A percentile compares a stretch with the other conserved stretches of the same genome.
These are phyloP conservation scores for Lomentospora prolificans DNA, from an alignment of 2,329 filamentous ascomycete genomes.

Conservation along the genomic window DNA sequence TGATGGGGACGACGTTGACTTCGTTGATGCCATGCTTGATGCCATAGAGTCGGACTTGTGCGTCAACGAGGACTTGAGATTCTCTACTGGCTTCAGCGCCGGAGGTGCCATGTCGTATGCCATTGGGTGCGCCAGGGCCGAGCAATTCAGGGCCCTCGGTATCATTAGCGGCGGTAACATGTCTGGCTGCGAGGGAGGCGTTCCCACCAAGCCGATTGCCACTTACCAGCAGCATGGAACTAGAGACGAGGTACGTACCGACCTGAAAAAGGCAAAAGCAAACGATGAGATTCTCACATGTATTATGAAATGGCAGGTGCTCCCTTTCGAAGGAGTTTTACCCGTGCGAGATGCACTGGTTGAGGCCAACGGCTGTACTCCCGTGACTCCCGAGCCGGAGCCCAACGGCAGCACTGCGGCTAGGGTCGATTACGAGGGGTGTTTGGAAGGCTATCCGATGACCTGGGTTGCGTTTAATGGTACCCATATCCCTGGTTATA, in stretches of 20 bases:
- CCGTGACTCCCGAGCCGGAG: slow-evolving; percentile 16
- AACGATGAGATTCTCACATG: not conserved
- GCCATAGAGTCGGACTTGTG: slow-evolving; percentile 29
- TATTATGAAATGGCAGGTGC: slow-evolving; percentile 10
- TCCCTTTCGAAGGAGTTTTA: slow-evolving; percentile 21
- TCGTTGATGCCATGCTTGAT: slow-evolving; percentile 28
- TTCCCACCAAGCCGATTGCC: slow-evolving; percentile 21
- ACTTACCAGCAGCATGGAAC: slow-evolving; percentile 28
- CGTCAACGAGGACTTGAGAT: slow-evolving; percentile 29
- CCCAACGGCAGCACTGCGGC: slow-evolving; percentile 12
- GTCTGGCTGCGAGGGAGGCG: slow-evolving; percentile 21
- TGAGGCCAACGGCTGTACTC: slow-evolving; percentile 22
- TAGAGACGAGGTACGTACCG: slow-evolving; percentile 17
- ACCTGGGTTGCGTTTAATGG: slow-evolving; percentile 19
- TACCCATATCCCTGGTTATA: slow-evolving; percentile 9
- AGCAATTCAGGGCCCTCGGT: slow-evolving; percentile 25
- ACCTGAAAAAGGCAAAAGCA: not conserved
- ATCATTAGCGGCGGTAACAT: slow-evolving; percentile 20
- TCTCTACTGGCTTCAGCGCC: slow-evolving; percentile 33
- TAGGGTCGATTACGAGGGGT: slow-evolving; percentile 19
- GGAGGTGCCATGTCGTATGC: slow-evolving; percentile 31
- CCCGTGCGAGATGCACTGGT: slow-evolving; percentile 24
- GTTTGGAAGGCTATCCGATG: slow-evolving; percentile 17
- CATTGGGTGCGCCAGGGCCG: slow-evolving; percentile 27
- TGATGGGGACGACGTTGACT: slow-evolving; percentile 28